Conservation (phyloP, 495 filamentous ascomycete species). For the Podospora comata region DNA sequence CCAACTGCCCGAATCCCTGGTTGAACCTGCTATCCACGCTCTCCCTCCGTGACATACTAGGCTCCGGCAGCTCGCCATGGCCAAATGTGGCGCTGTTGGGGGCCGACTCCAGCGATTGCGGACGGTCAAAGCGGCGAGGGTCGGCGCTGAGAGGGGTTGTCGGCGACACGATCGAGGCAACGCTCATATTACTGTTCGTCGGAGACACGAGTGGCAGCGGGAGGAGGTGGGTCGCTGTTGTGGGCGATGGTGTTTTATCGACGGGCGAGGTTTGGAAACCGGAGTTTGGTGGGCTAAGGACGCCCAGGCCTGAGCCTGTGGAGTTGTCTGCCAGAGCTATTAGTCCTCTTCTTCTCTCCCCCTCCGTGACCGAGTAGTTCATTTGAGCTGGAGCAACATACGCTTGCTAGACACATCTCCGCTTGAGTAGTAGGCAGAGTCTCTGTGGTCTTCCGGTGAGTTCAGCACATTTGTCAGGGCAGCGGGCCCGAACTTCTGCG, state of each 20-base stretch:
- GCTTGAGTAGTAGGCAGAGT: slow-evolving; percentile 54
- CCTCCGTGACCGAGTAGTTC: not conserved
- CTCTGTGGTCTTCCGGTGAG: slow-evolving; percentile 48
- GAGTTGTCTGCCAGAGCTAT: slow-evolving; percentile 43
- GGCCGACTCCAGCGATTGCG: slow-evolving; percentile 45
- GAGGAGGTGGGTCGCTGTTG: slow-evolving; percentile 39
- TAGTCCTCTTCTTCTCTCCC: not conserved
- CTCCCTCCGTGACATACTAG: slow-evolving; percentile 59
- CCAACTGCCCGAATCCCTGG: slow-evolving; percentile 64
- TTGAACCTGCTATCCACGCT: slow-evolving; percentile 77
- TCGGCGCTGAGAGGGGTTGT: slow-evolving; percentile 42
- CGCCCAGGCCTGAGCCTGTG: slow-evolving; percentile 45
- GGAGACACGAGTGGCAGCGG: slow-evolving; percentile 48
- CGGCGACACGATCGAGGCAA: slow-evolving; percentile 56
- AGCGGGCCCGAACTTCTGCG: slow-evolving; percentile 47
- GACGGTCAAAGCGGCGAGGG: slow-evolving; percentile 42
- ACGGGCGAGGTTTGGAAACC: slow-evolving; percentile 43
- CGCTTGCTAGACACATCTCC: slow-evolving; percentile 57
- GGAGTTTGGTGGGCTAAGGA: slow-evolving; percentile 35
- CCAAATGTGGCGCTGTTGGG: slow-evolving; percentile 31
- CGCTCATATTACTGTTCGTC: slow-evolving; percentile 50
- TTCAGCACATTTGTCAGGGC: slow-evolving; percentile 51
- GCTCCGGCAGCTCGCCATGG: slow-evolving; percentile 29
- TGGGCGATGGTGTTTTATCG: slow-evolving; percentile 54
- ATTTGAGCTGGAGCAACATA: slow-evolving; percentile 30